Conservation (phyloP, 768 basidiomycete genomes). For the Tylopilus rubrobrunneus region DNA sequence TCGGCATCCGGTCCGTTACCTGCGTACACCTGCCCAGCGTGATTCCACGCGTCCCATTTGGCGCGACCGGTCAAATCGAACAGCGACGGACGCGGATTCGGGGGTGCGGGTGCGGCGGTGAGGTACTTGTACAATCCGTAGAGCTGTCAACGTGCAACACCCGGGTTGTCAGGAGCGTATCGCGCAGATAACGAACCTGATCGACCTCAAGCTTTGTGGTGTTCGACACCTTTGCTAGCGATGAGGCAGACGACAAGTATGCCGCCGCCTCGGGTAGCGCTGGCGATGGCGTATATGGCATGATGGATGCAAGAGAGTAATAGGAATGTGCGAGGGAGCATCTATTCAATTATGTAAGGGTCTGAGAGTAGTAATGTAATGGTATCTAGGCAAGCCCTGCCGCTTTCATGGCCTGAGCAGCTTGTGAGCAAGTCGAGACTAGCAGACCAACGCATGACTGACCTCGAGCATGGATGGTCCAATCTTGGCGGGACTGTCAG, state of each 20-base stretch:
- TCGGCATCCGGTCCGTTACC: conserved; percentile 48
- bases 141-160: conserved; percentile 48
- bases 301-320: conserved; percentile 2
- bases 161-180: conserved; percentile 16
- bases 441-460: conserved; percentile 14
- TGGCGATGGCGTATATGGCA: conserved; percentile 34
- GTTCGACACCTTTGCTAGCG: conserved; percentile 53
- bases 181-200: conserved; percentile 14
- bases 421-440: conserved; percentile 3
- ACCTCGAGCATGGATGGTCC: conserved; percentile 88
- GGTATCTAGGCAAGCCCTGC: conserved; percentile 60
- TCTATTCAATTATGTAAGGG: conserved; percentile 38
- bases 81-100: conserved; percentile 60
- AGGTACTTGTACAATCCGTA: conserved; percentile 82
- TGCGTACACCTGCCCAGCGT: conserved; percentile 46
- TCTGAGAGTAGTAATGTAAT: neutral
- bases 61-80: conserved; percentile 78
- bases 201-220: conserved; percentile 73
- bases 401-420: conserved; percentile 67
- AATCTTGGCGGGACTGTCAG: conserved; percentile 94
- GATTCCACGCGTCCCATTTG: conserved; percentile 85
- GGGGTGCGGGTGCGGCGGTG: conserved; percentile 55
- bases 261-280: conserved; percentile 57
- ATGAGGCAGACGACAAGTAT: conserved; percentile 57
- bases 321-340: too few species aligned